Conservation (phyloP, 179 eudicot species). For the Nepenthes alata region DNA sequence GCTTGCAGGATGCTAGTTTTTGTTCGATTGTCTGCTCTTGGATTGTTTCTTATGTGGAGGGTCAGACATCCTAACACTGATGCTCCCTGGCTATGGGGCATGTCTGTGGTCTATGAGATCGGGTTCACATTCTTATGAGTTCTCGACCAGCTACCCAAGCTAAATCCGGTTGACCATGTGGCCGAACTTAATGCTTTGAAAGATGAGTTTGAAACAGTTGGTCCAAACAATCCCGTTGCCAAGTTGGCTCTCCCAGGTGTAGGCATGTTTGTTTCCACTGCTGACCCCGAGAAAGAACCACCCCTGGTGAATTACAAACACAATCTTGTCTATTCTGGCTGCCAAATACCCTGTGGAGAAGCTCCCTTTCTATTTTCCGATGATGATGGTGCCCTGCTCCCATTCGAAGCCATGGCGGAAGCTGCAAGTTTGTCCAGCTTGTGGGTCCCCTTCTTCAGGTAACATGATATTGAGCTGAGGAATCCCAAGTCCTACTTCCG, state of each 20-base stretch:
- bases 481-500: conserved; percentile 9
- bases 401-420: conserved; percentile 13
- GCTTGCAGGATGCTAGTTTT: conserved; percentile 5
- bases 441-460: conserved; percentile 10
- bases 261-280: conserved; percentile 10
- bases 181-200: conserved; percentile 6
- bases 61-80: conserved; percentile 9
- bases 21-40: conserved; percentile 8
- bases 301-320: conserved; percentile 13
- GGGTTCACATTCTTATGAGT: conserved; percentile 12
- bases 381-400: conserved; percentile 9
- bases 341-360: conserved; percentile 9
- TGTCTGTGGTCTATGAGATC: conserved; percentile 12
- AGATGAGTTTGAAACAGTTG: conserved; percentile 6
- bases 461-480: conserved; percentile 9
- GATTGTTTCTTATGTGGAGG: conserved; percentile 8
- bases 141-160: conserved; percentile 11
- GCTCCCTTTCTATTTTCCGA: conserved; percentile 11
- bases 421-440: conserved; percentile 10
- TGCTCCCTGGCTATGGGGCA: conserved; percentile 13
- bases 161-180: conserved; percentile 1
- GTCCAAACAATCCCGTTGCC: conserved; percentile 1
- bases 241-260: conserved; percentile 11
- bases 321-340: conserved; percentile 11
- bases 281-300: conserved; percentile 15